Percentiles rank a stretch among this genome's conserved stretches.
Conservation (phyloP, 2,329 filamentous ascomycete genomes). For the Scytalidium lignicola region DNA sequence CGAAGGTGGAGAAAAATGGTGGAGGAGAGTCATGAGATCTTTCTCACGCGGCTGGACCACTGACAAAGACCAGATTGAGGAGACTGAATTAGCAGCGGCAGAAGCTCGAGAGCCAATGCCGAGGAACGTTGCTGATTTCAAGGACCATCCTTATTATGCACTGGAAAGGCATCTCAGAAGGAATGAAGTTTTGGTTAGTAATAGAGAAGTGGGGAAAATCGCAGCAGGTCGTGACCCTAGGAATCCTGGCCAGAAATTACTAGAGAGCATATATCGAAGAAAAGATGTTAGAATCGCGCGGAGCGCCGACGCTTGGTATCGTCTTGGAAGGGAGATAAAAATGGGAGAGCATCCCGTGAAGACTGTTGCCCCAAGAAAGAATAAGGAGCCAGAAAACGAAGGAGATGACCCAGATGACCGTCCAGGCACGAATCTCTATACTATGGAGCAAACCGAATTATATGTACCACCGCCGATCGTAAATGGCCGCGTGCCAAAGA, state of each 20-base stretch:
- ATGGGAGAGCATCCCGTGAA: conserved; percentile 78
- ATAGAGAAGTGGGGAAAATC: conserved; percentile 71
- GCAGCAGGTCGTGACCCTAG: conserved; percentile 55
- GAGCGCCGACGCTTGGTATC: conserved; percentile 86
- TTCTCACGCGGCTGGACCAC: conserved; percentile 39
- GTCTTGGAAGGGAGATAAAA: conserved; percentile 75
- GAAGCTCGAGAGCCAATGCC: conserved; percentile 80
- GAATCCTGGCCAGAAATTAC: conserved; percentile 24
- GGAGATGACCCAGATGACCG: conserved; percentile 39
- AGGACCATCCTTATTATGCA: conserved; percentile 77
- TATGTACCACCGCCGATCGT: conserved; percentile 75
- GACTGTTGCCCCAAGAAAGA: conserved; percentile 49
- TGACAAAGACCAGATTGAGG: conserved; percentile 80
- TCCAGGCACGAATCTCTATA: conserved; percentile 54
- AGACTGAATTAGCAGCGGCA: conserved; percentile 65
- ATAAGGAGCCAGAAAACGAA: conserved; percentile 32
- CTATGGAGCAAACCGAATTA: conserved; percentile 59
- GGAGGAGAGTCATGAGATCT: conserved; percentile 43
- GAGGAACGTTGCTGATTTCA: conserved; percentile 80
- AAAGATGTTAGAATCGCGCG: conserved; percentile 73
- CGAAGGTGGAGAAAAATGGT: conserved; percentile 48
- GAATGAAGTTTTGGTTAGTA: conserved; percentile 73
- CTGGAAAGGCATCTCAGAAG: conserved; percentile 78
- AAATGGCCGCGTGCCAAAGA: conserved; percentile 74
- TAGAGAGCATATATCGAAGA: conserved; percentile 79